Evolutionary conservation across 179 eudicot genomes (phyloP), one percentile per base, ranked within the genome.

Genomic region (Beta lomatogona): DNA sequence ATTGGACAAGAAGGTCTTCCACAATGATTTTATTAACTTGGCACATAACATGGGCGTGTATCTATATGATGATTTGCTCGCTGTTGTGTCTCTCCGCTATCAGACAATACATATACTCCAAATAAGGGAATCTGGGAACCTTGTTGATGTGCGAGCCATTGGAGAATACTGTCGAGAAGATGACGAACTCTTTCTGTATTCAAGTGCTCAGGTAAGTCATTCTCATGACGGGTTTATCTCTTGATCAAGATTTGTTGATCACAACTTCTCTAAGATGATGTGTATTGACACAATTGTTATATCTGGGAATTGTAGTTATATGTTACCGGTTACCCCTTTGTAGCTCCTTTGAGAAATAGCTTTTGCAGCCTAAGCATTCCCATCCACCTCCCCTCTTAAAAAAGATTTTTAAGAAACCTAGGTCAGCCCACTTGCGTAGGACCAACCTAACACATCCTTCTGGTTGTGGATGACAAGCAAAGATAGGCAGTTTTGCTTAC

Each of bases 101-200:
- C 98, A 96, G 80, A 90, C 87, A 75, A 94, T 96, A 82, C 97
- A 96, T 90, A 89, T 96, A 86, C 90, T 96, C 80, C 99, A 96
- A 87, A 88, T 96, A 81, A 90, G 97, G 84, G 99, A 96, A 77
- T 90, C 97, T 22, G 99, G 99, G 6, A 86, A 88, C 84, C 92
- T 96, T 71, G 98, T 94, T 84, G 94, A 94, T 82, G 93, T 94
- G 71, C 88, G 97, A 68, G 93, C 91, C 21, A 91, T 96, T 87
- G 99, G 99, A 73, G 96, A 90, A 81, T 94, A 86, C 84, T 94
- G 99, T 85, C 90, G 87, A 81, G 99, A 96, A 89, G 99, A 96
- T 73, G 99, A 96, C 83, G 96, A 92, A 80, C 97, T 96, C 81
- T 96, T 96, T 82, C 83, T 96, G 80, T 87, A 88, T 83, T 90